These are phyloP conservation scores for Fragaria nilgerrensis DNA, from an alignment of 306 rosid species.

Conservation along the genomic window DNA sequence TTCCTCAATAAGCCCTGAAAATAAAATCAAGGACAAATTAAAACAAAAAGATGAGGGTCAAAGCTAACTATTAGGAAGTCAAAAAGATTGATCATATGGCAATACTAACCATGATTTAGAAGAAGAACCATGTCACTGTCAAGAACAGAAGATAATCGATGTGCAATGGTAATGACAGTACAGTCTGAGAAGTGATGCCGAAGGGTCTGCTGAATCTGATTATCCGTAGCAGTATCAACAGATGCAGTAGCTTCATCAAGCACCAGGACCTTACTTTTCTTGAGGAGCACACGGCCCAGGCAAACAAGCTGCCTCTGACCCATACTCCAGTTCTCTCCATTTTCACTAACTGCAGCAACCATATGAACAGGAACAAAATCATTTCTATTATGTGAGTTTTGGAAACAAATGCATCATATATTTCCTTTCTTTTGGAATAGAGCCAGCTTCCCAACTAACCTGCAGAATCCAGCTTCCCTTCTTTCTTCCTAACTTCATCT, in stretches of 20 bases:
- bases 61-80: background rate
- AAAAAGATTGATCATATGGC: background rate
- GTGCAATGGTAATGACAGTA: slow-evolving; percentile 77
- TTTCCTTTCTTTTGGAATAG: slow-evolving; percentile 13
- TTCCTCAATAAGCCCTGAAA: slow-evolving; percentile 77
- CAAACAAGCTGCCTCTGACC: slow-evolving; percentile 93
- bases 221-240: slow-evolving; percentile 84
- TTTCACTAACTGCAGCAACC: slow-evolving; percentile 57
- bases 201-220: slow-evolving; percentile 77
- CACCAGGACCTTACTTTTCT: slow-evolving; percentile 76
- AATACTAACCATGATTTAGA: slow-evolving; percentile 57
- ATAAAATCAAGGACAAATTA: background rate
- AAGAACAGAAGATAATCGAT: slow-evolving; percentile 77
- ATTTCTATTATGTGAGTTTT: background rate
- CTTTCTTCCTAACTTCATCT: slow-evolving; percentile 79
- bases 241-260: slow-evolving; percentile 96
- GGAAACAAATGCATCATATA: background rate
- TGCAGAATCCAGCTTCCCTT: slow-evolving; percentile 72
- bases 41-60: background rate
- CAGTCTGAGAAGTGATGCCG: slow-evolving; percentile 57
- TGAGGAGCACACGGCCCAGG: slow-evolving; percentile 79
- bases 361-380: slow-evolving; percentile 14
- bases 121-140: slow-evolving; percentile 79
- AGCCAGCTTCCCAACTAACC: slow-evolving; percentile 34
- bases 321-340: slow-evolving; percentile 96